A percentile compares a stretch with the other conserved stretches of the same genome.
Evolutionary conservation across 345 rosid genomes (phyloP).

Genomic region (Cardiospermum halicacabum): DNA sequence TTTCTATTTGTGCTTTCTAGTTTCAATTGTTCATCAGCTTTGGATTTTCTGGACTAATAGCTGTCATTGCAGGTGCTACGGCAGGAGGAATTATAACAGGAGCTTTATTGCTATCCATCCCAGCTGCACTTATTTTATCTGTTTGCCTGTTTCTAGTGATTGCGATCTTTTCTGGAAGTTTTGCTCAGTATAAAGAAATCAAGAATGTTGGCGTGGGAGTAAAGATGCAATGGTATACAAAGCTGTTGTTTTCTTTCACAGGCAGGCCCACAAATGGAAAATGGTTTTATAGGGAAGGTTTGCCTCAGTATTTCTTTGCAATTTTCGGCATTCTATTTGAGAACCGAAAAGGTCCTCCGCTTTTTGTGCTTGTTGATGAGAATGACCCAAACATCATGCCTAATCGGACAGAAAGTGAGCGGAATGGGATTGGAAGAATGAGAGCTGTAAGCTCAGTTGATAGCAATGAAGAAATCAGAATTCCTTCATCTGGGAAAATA

Average conservation of each 20-base stretch:
- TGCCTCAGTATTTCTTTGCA: constrained; percentile 35
- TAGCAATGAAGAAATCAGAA: constrained; percentile 36
- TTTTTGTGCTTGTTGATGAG: constrained; percentile 31
- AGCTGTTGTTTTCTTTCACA: constrained; percentile 28
- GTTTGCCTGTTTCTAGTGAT: constrained; percentile 30
- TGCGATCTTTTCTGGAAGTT: constrained; percentile 30
- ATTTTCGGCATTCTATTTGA: constrained; percentile 40
- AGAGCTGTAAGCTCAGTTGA: constrained; percentile 43
- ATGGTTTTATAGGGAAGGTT: constrained; percentile 46
- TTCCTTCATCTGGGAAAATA: constrained; percentile 16
- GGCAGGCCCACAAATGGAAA: constrained; percentile 37
- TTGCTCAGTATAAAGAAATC: constrained; percentile 46
- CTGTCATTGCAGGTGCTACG: constrained; percentile 36
- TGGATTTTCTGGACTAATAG: constrained; percentile 14
- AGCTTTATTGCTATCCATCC: constrained; percentile 39
- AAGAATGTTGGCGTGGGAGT: constrained; percentile 7
- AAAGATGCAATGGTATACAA: constrained; percentile 28
- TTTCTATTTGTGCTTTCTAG: neutral
- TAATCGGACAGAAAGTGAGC: constrained; percentile 33
- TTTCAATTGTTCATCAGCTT: neutral
- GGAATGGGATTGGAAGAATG: constrained; percentile 47
- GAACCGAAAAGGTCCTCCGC: constrained; percentile 44
- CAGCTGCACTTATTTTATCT: constrained; percentile 37
- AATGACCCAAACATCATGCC: constrained; percentile 30
- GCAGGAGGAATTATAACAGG: constrained; percentile 38